Percentiles rank a stretch among this genome's conserved stretches.
These are phyloP conservation scores for Amesomyces nigricolor DNA, from an alignment of 2,329 filamentous ascomycete genomes.

Conservation along the genomic window DNA sequence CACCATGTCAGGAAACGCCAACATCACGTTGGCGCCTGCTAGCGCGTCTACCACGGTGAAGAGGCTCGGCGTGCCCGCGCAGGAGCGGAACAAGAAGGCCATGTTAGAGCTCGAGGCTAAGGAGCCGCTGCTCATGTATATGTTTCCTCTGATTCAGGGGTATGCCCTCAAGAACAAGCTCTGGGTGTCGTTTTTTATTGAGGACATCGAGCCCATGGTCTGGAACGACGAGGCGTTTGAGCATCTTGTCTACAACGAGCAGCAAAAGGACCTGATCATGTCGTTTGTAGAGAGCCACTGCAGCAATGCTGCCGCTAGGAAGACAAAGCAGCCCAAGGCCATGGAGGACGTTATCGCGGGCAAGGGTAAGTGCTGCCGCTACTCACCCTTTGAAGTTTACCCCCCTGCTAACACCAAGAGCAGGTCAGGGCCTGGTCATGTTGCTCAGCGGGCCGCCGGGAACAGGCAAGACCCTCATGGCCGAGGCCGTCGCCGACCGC, in stretches of 20 bases:
- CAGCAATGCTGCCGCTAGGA: background rate
- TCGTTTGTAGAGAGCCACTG: slow-evolving; percentile 44
- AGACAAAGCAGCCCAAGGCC: slow-evolving; percentile 2
- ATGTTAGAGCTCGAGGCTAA: slow-evolving; percentile 35
- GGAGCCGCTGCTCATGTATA: slow-evolving; percentile 34
- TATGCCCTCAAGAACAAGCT: slow-evolving; percentile 43
- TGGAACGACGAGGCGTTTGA: slow-evolving; percentile 44
- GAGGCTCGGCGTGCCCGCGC: slow-evolving; percentile 32
- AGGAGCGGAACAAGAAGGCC: slow-evolving; percentile 35
- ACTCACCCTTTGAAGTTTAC: background rate
- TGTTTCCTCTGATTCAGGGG: slow-evolving; percentile 38
- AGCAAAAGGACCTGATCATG: slow-evolving; percentile 43
- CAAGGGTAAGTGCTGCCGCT: slow-evolving; percentile 29
- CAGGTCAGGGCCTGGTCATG: slow-evolving; percentile 43
- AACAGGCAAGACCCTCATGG: slow-evolving; percentile 95
- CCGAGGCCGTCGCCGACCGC: slow-evolving; percentile 43
- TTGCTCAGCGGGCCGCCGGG: slow-evolving; percentile 88
- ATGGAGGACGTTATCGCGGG: slow-evolving; percentile 39
- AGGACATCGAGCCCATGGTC: slow-evolving; percentile 37
- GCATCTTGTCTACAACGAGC: slow-evolving; percentile 42
- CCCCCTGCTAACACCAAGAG: background rate
- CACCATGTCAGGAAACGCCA: background rate
- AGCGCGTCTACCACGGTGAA: slow-evolving; percentile 11
- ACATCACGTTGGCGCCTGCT: background rate
- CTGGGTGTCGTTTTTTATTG: slow-evolving; percentile 38